Conservation (phyloP, 2,329 filamentous ascomycete genomes). For the Aureobasidium zeae region DNA sequence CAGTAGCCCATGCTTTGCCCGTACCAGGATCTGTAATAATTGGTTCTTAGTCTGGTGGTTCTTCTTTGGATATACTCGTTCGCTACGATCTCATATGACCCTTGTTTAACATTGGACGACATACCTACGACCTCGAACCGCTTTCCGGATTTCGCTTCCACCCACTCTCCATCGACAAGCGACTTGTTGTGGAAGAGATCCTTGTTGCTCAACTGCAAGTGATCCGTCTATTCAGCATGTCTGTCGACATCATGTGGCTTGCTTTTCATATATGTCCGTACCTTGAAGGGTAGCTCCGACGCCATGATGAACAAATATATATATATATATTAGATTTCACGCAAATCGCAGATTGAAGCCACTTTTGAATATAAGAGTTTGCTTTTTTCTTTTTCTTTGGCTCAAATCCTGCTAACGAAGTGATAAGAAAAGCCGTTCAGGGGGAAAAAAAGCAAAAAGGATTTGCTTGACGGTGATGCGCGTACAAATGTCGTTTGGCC, state of each 20-base stretch:
- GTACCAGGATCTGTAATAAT: constrained; percentile 42
- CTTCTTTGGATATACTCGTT: neutral
- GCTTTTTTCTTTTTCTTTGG: neutral
- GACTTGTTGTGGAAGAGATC: constrained; percentile 47
- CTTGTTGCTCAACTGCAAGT: constrained; percentile 44
- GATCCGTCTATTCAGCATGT: neutral
- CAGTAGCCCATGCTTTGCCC: constrained; percentile 41
- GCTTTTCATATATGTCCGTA: constrained; percentile 22
- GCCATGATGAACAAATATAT: too few relatives aligned
- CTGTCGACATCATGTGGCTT: neutral
- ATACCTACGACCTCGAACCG: constrained; percentile 48
- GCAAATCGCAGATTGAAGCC: neutral
- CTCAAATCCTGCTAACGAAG: neutral
- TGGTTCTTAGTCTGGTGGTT: neutral
- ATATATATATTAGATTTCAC: neutral
- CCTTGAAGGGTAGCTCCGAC: constrained; percentile 37
- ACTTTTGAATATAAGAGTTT: neutral
- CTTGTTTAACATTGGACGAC: neutral
- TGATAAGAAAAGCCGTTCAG: neutral
- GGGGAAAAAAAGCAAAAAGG: neutral
- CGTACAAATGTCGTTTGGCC: too few relatives aligned
- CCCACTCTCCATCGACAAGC: constrained; percentile 47
- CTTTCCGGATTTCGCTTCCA: constrained; percentile 47
- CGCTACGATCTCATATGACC: too few relatives aligned
- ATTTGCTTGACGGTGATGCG: too few relatives aligned